phyloP scores from a whole-genome alignment of 495 filamentous ascomycete species.

The Oidiodendron maius region DNA sequence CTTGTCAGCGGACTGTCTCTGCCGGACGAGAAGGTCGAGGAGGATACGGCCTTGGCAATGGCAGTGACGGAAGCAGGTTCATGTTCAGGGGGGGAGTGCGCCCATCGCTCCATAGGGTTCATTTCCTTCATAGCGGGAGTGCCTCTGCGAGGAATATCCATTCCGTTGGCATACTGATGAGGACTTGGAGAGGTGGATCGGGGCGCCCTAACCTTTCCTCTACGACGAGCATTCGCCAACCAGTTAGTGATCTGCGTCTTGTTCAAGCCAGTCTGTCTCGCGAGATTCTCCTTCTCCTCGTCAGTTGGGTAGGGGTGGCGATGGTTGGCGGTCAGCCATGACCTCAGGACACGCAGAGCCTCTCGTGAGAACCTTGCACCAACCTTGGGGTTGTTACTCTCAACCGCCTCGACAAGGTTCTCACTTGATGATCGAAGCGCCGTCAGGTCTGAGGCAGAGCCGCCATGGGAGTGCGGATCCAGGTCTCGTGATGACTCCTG shows the following conservation, averaged over 20 bases:
- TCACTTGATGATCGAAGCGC: conserved; percentile 6
- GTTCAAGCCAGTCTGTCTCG: conserved; percentile 65
- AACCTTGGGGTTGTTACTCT: conserved; percentile 20
- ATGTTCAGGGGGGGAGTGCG: conserved; percentile 78
- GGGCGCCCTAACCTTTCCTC: conserved; percentile 61
- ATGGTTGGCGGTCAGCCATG: conserved; percentile 69
- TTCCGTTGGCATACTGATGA: conserved; percentile 43
- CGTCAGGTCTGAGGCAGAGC: conserved; percentile 7
- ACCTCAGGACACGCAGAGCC: conserved; percentile 67
- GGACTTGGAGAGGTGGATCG: conserved; percentile 53
- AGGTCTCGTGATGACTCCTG: not conserved
- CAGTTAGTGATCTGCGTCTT: conserved; percentile 77
- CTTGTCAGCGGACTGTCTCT: conserved; percentile 35
- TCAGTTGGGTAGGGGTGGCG: conserved; percentile 79
- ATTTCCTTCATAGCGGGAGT: conserved; percentile 52
- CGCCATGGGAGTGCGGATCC: conserved; percentile 1
- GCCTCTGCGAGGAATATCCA: conserved; percentile 58
- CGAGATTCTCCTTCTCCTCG: conserved; percentile 69
- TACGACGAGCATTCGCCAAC: conserved; percentile 78
- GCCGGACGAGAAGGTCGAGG: conserved; percentile 43
- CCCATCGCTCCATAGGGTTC: conserved; percentile 83
- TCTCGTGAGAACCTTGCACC: conserved; percentile 66
- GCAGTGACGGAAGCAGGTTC: conserved; percentile 75
- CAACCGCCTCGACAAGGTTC: conserved; percentile 4
- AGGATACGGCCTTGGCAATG: conserved; percentile 71